Evolutionary conservation across 1,284 basidiomycete species (phyloP), one percentile per base, ranked within the genome.

Genomic region (Cutaneotrichosporon mucoides): DNA sequence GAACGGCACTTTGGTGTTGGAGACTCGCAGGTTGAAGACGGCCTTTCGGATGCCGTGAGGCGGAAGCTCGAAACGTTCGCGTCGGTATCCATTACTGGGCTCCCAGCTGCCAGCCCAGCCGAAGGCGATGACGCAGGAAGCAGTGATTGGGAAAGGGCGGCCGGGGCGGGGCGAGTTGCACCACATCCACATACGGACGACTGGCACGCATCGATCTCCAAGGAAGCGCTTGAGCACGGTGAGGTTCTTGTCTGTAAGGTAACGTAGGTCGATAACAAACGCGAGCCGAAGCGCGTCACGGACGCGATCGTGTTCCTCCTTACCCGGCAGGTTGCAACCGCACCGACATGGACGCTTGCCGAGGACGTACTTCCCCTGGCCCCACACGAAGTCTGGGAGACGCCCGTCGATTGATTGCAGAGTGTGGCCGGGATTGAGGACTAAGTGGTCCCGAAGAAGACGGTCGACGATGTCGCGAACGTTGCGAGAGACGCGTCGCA

Each of bases 101-200:
- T 50, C 48, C 48, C 48, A 50, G n/a, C 10, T 16, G n/a, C 48
- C 48, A 4, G 48, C 15, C 48, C 48, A 50, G 37, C 36, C 48
- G 37, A 50, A 50, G n/a, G 40, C n/a, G 36, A 50, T 15, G 48
- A 50, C 15, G 9, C 36, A 36, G 7, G 36, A 24, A 15, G 48
- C 36, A 2, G 36, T 8, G n/a, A 50, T 37, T 15, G 37, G 48
- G n/a, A 50, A 12, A 8, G 36, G 6, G 15, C 48, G 36, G 15
- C 34, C 12, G 24, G 24, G 24, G n/a, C 10, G n/a, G 7, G 48
- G 48, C 16, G 13, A 24, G 36, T 8, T 24, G 15, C 48, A 50
- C 48, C 48, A 50, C 48, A 50, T 50, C 48, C 48, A 50, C 3
- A 50, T 4, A 4, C 48, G 48, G 15, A 50, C 16, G 48, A 38